These are phyloP conservation scores for Litsea cubeba DNA, from an alignment of 164 flowering plant genomes.

Conservation along the genomic window DNA sequence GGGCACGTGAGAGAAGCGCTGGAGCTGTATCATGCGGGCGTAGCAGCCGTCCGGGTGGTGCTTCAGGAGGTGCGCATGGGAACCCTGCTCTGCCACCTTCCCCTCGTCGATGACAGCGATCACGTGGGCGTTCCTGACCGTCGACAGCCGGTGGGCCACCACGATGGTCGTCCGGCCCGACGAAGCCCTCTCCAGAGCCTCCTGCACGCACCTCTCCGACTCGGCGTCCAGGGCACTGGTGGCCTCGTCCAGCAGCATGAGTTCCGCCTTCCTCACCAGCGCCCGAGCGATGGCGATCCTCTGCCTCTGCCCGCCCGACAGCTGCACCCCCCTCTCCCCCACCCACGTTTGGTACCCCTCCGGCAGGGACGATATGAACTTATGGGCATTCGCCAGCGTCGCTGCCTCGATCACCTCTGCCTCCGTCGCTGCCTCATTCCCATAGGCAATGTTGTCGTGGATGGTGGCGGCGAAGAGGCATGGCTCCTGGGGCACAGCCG, in stretches of 20 bases:
- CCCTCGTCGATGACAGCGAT: constrained; percentile 96
- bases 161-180: constrained; percentile 77
- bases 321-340: constrained; percentile 87
- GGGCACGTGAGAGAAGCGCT: constrained; percentile 53
- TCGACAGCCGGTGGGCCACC: constrained; percentile 88
- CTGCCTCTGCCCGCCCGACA: constrained; percentile 97
- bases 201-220: constrained; percentile 85
- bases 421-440: constrained; percentile 70
- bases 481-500: constrained; percentile 89
- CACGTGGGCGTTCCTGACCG: constrained; percentile 76
- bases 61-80: constrained; percentile 80
- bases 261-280: constrained; percentile 58
- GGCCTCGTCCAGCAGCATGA: constrained; percentile 92
- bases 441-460: constrained; percentile 87
- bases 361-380: constrained; percentile 77
- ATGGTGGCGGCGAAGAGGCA: constrained; percentile 81
- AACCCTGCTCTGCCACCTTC: constrained; percentile 91
- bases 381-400: constrained; percentile 76
- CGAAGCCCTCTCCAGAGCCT: constrained; percentile 71
- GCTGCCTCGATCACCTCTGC: constrained; percentile 90
- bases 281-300: constrained; percentile 93
- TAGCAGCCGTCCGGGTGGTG: constrained; percentile 84
- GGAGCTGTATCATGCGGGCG: constrained; percentile 87
- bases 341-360: constrained; percentile 88
- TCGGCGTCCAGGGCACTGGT: constrained; percentile 96